Evolutionary conservation across 306 rosid species (phyloP).

Genomic region (Carpinus fangiana): DNA sequence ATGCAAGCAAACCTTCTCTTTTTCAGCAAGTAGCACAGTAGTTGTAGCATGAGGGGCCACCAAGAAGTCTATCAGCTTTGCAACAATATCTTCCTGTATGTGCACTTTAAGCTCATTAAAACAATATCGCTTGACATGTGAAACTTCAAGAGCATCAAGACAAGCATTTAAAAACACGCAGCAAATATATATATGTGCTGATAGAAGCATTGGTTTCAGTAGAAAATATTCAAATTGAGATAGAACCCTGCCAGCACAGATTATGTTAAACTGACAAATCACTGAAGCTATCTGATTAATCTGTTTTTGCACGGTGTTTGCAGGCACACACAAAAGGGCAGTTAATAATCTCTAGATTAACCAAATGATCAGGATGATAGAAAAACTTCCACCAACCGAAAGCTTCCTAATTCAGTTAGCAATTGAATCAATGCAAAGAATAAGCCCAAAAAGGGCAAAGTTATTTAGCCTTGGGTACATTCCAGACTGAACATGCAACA

Average conservation of each 20-base stretch:
- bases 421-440: not conserved
- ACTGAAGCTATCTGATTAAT: not conserved
- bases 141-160: constrained; percentile 1
- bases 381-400: not conserved
- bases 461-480: not conserved
- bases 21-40: constrained; percentile 68
- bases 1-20: constrained; percentile 59
- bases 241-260: not conserved
- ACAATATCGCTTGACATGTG: not conserved
- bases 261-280: not conserved
- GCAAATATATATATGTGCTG: not conserved
- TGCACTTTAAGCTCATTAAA: constrained; percentile 24
- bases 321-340: not conserved
- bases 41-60: constrained; percentile 81
- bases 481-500: constrained; percentile 10
- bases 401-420: not conserved
- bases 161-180: not conserved
- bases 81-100: constrained; percentile 79
- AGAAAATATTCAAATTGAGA: not conserved
- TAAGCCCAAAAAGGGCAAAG: not conserved
- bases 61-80: constrained; percentile 80
- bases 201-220: not conserved
- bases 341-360: not conserved
- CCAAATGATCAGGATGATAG: not conserved
- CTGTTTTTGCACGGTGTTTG: not conserved